These are phyloP conservation scores for Letharia columbiana DNA, from an alignment of 495 filamentous ascomycete genomes.

Conservation along the genomic window DNA sequence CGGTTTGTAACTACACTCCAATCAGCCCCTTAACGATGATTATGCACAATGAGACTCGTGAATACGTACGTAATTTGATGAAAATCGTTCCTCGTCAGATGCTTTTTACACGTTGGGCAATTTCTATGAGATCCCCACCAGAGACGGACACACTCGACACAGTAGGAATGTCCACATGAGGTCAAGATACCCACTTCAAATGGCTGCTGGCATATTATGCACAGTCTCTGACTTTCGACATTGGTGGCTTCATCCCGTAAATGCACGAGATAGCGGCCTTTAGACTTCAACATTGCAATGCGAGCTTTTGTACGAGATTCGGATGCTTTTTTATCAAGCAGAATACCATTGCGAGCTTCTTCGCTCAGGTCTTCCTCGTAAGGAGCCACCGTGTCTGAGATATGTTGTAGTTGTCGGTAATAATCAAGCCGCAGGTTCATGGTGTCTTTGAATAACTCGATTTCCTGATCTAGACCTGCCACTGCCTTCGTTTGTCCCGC, in stretches of 20 bases:
- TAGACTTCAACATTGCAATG: conserved; percentile 54
- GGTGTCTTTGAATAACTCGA: conserved; percentile 63
- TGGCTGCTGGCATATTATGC: conserved; percentile 66
- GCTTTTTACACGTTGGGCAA: conserved; percentile 71
- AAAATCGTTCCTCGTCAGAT: conserved; percentile 53
- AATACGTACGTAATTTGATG: conserved; percentile 58
- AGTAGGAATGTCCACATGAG: conserved; percentile 83
- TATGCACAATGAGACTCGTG: background rate
- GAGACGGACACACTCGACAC: conserved; percentile 67
- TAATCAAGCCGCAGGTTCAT: conserved; percentile 80
- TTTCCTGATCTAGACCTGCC: conserved; percentile 55
- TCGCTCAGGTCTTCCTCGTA: conserved; percentile 52
- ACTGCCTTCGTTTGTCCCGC: conserved; percentile 56
- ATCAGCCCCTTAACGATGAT: background rate
- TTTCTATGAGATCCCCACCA: conserved; percentile 62
- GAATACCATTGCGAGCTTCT: conserved; percentile 33
- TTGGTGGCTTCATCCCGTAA: conserved; percentile 48
- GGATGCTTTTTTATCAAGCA: conserved; percentile 41
- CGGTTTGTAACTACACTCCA: conserved; percentile 50
- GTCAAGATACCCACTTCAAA: conserved; percentile 81
- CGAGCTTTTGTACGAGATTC: conserved; percentile 36
- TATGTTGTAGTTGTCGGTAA: conserved; percentile 77
- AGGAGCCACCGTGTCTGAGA: conserved; percentile 77
- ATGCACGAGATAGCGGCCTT: conserved; percentile 62
- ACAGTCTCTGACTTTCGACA: conserved; percentile 51